Evolutionary conservation across 164 flowering plant species (phyloP), one percentile per base, ranked within the genome.

Genomic region (Magnolia kwangsiensis): DNA sequence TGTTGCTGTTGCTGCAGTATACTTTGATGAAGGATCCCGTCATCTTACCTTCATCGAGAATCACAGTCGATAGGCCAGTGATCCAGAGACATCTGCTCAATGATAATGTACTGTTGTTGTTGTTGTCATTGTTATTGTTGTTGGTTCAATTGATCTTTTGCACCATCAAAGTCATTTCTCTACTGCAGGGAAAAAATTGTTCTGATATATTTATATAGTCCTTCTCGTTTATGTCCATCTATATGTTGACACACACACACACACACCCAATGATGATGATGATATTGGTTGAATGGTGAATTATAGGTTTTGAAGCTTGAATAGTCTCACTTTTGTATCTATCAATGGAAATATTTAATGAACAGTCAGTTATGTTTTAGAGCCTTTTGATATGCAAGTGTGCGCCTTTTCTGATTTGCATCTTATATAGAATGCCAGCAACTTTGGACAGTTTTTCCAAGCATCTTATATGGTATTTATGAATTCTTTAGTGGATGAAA

Each of bases 11-110:
- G 24, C 71, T 87, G 87, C 92, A 95, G 99, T 96, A 92, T 82
- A 96, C 99, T 13, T 78, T 96, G 73, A 96, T 96, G 99, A 90
- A 85, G 84, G 98, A 96, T 84, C 99, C 99, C 14, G 99, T 96
- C 71, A 90, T 91, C 78, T 83, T 96, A 75, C 99, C 99, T 75
- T 92, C 98, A 75, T 94, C 99, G 18, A 90, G 86, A 76, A 91
- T 87, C 77, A 96, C 92, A 21, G 86, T 96, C 1, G 99, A 96
- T 80, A 82, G 98, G 72, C 89, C 97, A 21, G 96, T 96, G 51
- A 96, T 96, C 74, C 94, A 93, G 76, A 88, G 99, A 80, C 99
- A 96, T 83, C 96, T 96, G 76, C 89, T 96, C 16, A 96, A 98
- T 82, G 99, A 96, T 76, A 86, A 51, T 74, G 99, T 94, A 92